Evolutionary conservation across 2,329 filamentous ascomycete genomes (phyloP).

Genomic region (Penicillium sp.): DNA sequence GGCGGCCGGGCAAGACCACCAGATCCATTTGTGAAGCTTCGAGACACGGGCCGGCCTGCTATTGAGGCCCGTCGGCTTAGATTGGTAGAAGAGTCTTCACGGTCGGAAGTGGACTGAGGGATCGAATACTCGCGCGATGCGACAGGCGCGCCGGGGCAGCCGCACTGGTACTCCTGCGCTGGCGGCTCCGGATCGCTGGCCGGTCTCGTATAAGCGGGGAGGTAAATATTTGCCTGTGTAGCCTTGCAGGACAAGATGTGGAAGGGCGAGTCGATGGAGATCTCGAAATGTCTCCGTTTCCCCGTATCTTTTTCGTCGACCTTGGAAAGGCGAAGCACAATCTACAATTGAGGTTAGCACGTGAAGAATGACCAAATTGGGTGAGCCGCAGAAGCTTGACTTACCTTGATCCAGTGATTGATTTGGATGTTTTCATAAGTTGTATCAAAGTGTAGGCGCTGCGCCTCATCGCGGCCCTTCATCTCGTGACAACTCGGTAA

Average conservation of each 20-base stretch:
- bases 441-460: slow-evolving; percentile 77
- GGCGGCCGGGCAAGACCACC: slow-evolving; percentile 44
- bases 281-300: slow-evolving; percentile 86
- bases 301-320: slow-evolving; percentile 70
- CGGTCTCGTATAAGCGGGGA: slow-evolving; percentile 71
- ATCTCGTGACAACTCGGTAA: slow-evolving; percentile 84
- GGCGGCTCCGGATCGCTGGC: slow-evolving; percentile 47
- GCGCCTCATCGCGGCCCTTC: slow-evolving; percentile 62
- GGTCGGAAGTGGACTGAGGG: slow-evolving; percentile 19
- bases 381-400: slow-evolving; percentile 18
- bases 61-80: slow-evolving; percentile 19
- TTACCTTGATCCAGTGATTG: slow-evolving; percentile 92
- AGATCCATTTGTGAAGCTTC: slow-evolving; percentile 40
- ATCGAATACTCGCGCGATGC: slow-evolving; percentile 25
- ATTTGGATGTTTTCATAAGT: slow-evolving; percentile 93
- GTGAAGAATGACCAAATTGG: background rate
- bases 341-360: slow-evolving; percentile 49
- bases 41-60: slow-evolving; percentile 20
- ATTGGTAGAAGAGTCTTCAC: slow-evolving; percentile 27
- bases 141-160: slow-evolving; percentile 62
- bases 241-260: slow-evolving; percentile 89
- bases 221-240: slow-evolving; percentile 80
- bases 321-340: slow-evolving; percentile 87
- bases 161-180: slow-evolving; percentile 59
- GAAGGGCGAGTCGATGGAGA: slow-evolving; percentile 92